Percentiles rank a stretch among this genome's conserved stretches.
phyloP scores from a whole-genome alignment of 1,284 basidiomycete species.

The Entoloma clypeatum region DNA sequence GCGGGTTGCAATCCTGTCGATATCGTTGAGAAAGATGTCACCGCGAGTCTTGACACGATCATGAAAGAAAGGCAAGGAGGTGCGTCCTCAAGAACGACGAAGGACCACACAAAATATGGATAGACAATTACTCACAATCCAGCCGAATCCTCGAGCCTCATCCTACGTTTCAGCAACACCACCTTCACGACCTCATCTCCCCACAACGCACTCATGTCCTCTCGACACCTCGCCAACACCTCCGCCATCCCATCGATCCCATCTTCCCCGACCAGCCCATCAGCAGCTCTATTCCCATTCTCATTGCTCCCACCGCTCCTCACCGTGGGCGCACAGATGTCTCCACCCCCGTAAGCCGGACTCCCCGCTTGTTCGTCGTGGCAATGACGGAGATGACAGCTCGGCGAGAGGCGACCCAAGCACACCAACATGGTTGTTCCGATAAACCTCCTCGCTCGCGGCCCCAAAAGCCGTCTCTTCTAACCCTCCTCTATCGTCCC shows the following conservation, averaged over 20 bases:
- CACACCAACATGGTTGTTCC: conserved; percentile 28
- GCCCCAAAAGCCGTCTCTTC: conserved; percentile 44
- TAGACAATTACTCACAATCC: conserved; percentile 48
- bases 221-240: conserved; percentile 37
- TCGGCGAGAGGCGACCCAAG: too few relatives aligned
- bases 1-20: too few relatives aligned
- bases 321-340: conserved; percentile 17
- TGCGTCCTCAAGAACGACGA: background rate
- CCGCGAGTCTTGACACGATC: too few relatives aligned
- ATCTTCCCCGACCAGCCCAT: conserved; percentile 4
- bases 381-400: too few relatives aligned
- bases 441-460: too few relatives aligned
- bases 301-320: conserved; percentile 1
- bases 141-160: conserved; percentile 51
- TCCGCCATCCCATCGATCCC: conserved; percentile 34
- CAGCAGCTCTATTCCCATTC: background rate
- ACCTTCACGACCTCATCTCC: too few relatives aligned
- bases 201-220: conserved; percentile 55
- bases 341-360: conserved; percentile 29
- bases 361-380: too few relatives aligned
- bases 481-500: conserved; percentile 52
- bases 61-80: too few relatives aligned
- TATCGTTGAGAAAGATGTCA: too few relatives aligned
- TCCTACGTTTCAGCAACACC: conserved; percentile 38
- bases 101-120: background rate